Evolutionary conservation across 2,329 filamentous ascomycete species (phyloP).

Genomic region (Periglandula ipomoeae): DNA sequence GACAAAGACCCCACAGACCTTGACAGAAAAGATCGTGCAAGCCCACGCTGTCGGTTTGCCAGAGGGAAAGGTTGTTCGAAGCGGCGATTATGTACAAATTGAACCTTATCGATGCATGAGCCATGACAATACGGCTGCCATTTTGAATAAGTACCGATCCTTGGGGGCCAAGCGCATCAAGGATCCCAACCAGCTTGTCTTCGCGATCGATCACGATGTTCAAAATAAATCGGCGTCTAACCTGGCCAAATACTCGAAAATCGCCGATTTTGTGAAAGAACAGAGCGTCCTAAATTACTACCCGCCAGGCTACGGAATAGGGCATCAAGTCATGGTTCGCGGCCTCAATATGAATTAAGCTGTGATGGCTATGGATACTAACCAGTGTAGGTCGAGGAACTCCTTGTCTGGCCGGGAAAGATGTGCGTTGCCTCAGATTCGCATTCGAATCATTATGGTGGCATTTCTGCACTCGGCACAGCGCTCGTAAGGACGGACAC

Average conservation of each 20-base stretch:
- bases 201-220: slow-evolving; percentile 79
- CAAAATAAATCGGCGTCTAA: slow-evolving; percentile 74
- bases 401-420: slow-evolving; percentile 67
- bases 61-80: slow-evolving; percentile 60
- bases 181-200: slow-evolving; percentile 65
- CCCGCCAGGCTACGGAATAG: slow-evolving; percentile 68
- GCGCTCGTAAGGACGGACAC: no score
- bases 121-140: slow-evolving; percentile 74
- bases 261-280: slow-evolving; percentile 68
- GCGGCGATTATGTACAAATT: slow-evolving; percentile 76
- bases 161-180: slow-evolving; percentile 65
- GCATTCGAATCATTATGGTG: slow-evolving; percentile 77
- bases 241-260: slow-evolving; percentile 70
- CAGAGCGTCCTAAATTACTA: slow-evolving; percentile 74
- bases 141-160: slow-evolving; percentile 66
- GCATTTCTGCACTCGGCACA: slow-evolving; percentile 29
- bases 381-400: slow-evolving; percentile 39
- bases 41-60: slow-evolving; percentile 63
- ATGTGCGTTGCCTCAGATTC: slow-evolving; percentile 68
- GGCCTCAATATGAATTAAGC: not conserved
- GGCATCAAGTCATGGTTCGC: slow-evolving; percentile 65
- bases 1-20: slow-evolving; percentile 51
- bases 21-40: slow-evolving; percentile 88
- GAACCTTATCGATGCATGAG: slow-evolving; percentile 66
- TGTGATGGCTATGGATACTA: slow-evolving; percentile 1